phyloP scores from a whole-genome alignment of 495 filamentous ascomycete genomes.

The Echria macrotheca region DNA sequence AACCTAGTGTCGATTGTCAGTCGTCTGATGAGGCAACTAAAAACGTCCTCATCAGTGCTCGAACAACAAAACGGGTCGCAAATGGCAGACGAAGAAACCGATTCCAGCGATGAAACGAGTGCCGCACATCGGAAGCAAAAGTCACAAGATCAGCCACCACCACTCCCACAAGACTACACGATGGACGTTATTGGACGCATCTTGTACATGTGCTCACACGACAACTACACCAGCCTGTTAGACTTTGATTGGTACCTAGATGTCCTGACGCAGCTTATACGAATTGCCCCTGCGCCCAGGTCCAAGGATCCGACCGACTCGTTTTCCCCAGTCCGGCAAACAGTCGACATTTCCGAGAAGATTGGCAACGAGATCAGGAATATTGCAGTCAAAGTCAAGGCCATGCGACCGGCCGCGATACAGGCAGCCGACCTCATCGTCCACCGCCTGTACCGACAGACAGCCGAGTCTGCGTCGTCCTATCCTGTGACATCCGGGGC shows the following conservation, averaged over 20 bases:
- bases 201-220: constrained; percentile 83
- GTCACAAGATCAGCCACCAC: constrained; percentile 30
- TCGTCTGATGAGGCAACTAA: constrained; percentile 78
- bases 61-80: constrained; percentile 24
- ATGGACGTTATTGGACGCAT: constrained; percentile 72
- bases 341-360: constrained; percentile 54
- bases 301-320: constrained; percentile 28
- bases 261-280: constrained; percentile 72
- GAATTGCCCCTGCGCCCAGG: constrained; percentile 54
- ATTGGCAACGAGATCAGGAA: constrained; percentile 85
- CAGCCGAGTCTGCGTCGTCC: constrained; percentile 35
- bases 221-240: constrained; percentile 74
- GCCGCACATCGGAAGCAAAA: constrained; percentile 34
- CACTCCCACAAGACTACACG: constrained; percentile 76
- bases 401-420: constrained; percentile 68
- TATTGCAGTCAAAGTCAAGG: constrained; percentile 84
- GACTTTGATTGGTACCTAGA: constrained; percentile 98
- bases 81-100: constrained; percentile 42
- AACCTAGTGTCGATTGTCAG: constrained; percentile 79
- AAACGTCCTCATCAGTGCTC: constrained; percentile 39
- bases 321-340: constrained; percentile 27
- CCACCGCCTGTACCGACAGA: constrained; percentile 36
- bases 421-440: constrained; percentile 78
- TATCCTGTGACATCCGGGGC: constrained; percentile 48
- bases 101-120: constrained; percentile 56